Percentiles rank a stretch among this genome's conserved stretches.
Evolutionary conservation across 129 eudicot genomes (phyloP).

Genomic region (Rutidosis leptorrhynchoides): DNA sequence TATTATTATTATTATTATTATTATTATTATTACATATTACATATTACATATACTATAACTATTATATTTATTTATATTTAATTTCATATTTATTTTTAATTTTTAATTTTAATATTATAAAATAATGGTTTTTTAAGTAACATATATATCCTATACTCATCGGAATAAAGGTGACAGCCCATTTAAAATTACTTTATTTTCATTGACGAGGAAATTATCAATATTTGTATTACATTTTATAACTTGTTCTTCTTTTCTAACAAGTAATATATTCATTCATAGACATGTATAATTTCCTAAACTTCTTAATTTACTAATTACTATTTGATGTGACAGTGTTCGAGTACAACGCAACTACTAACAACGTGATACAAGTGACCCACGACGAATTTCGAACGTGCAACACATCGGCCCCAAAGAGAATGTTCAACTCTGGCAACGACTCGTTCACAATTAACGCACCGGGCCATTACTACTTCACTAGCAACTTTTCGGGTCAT

Average conservation of each 20-base stretch:
- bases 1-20: neutral
- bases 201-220: neutral
- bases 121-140: neutral
- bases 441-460: conserved; percentile 44
- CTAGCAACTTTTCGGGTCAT: conserved; percentile 49
- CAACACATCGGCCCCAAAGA: conserved; percentile 39
- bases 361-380: conserved; percentile 51
- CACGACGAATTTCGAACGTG: conserved; percentile 44
- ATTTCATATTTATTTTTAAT: too few species aligned
- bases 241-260: neutral
- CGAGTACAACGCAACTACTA: conserved; percentile 40
- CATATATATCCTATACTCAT: too few species aligned
- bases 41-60: too few species aligned
- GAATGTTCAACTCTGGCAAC: conserved; percentile 40
- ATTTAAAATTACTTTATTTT: too few species aligned
- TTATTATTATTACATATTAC: too few species aligned
- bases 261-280: neutral
- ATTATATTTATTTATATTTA: too few species aligned
- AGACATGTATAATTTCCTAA: too few species aligned
- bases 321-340: conserved; percentile 38
- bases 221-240: neutral
- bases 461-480: conserved; percentile 57
- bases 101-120: neutral
- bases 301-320: neutral
- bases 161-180: too few species aligned